A percentile compares a stretch with the other conserved stretches of the same genome.
phyloP scores from a whole-genome alignment of 2,329 filamentous ascomycete species.

The Endoconidiophora laricicola region DNA sequence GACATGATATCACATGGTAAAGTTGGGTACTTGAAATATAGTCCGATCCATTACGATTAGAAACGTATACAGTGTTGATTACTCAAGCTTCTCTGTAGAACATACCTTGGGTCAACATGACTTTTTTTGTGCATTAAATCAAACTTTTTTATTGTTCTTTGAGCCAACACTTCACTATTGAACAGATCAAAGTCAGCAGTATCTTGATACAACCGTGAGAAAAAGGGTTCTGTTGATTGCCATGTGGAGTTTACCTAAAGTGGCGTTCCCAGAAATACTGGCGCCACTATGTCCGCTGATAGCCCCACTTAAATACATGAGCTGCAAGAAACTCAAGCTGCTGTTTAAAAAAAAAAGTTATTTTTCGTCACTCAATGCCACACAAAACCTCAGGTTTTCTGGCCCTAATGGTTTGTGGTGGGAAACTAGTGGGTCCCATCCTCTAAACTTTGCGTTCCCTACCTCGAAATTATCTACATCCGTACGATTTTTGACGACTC shows the following conservation, averaged over 20 bases:
- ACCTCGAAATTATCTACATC: constrained; percentile 8
- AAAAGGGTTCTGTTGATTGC: not conserved
- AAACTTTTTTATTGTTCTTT: too few relatives aligned
- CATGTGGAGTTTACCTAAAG: not conserved
- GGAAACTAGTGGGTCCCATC: constrained; percentile 12
- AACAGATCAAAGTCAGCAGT: too few relatives aligned
- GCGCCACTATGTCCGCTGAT: too few relatives aligned
- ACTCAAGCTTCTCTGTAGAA: too few relatives aligned
- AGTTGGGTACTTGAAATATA: too few relatives aligned
- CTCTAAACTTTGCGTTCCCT: constrained; percentile 12
- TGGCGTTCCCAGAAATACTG: not conserved
- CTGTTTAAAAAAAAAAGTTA: not conserved
- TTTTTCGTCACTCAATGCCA: constrained; percentile 6
- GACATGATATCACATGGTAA: too few relatives aligned
- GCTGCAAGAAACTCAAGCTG: not conserved
- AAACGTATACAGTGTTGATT: not conserved
- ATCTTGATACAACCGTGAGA: too few relatives aligned
- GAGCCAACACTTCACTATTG: too few relatives aligned
- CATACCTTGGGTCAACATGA: too few relatives aligned
- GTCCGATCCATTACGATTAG: too few relatives aligned
- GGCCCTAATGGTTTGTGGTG: constrained; percentile 13
- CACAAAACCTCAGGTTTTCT: constrained; percentile 11
- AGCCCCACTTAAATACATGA: not conserved
- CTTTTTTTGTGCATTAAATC: too few relatives aligned
- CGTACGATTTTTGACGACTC: constrained; percentile 12